These are phyloP conservation scores for Dillenia suffruticosa DNA, from an alignment of 164 flowering plant genomes.

Conservation along the genomic window DNA sequence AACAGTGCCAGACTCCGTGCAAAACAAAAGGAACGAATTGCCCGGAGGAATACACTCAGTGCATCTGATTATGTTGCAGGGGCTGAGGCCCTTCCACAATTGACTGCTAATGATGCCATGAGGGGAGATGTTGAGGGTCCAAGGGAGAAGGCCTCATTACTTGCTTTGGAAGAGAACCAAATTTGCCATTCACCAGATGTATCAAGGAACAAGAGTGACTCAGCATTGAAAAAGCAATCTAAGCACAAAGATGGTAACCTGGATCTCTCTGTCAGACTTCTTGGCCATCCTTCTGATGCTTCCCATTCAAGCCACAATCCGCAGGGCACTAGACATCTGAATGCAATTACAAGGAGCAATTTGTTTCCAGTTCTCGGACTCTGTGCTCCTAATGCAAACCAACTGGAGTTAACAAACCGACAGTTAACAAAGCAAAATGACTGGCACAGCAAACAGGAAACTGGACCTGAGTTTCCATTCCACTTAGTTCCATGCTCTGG, in stretches of 20 bases:
- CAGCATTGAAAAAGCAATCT: constrained; percentile 22
- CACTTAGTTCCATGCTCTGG: constrained; percentile 35
- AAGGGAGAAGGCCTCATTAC: constrained; percentile 27
- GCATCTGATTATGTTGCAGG: constrained; percentile 25
- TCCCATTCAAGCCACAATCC: constrained; percentile 26
- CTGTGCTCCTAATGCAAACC: constrained; percentile 83
- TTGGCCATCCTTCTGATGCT: constrained; percentile 24
- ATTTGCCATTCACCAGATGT: constrained; percentile 24
- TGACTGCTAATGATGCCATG: constrained; percentile 11
- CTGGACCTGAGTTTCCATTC: constrained; percentile 65
- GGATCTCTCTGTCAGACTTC: constrained; percentile 41
- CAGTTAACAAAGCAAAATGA: constrained; percentile 33
- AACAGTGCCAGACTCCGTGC: constrained; percentile 80
- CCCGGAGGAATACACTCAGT: constrained; percentile 41
- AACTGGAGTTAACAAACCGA: constrained; percentile 39
- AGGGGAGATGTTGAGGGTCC: constrained; percentile 23
- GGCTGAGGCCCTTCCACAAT: constrained; percentile 17
- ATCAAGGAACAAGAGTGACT: constrained; percentile 29
- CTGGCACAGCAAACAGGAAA: constrained; percentile 35
- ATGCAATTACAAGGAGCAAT: constrained; percentile 28
- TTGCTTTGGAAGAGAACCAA: constrained; percentile 30
- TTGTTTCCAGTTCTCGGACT: constrained; percentile 82
- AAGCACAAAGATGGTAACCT: constrained; percentile 15
- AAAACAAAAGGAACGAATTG: constrained; percentile 84
- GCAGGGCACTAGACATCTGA: constrained; percentile 25